Conservation (phyloP, 192 early-diverging fungal species). For the Spizellomyces punctatus region DNA sequence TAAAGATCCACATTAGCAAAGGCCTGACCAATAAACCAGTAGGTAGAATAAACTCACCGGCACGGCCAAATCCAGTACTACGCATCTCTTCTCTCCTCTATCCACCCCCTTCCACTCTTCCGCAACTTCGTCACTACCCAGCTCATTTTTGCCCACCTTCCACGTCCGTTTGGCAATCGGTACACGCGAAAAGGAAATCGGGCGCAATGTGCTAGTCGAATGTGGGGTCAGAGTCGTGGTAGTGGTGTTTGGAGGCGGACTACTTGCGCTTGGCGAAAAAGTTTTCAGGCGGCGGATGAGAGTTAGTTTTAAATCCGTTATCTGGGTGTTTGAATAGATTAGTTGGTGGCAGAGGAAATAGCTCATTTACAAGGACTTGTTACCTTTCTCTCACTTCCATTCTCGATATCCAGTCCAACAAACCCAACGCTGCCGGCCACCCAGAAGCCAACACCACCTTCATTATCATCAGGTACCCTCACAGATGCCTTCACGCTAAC, state of each 20-base stretch:
- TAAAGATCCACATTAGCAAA: constrained; percentile 10
- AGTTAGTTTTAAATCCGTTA: constrained; percentile 32
- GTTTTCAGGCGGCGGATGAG: constrained; percentile 50
- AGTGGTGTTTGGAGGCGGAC: neutral
- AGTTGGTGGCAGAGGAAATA: neutral
- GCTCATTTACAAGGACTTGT: neutral
- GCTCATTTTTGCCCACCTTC: neutral
- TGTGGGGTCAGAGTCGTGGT: neutral
- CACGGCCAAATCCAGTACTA: constrained; percentile 41
- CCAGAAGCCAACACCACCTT: constrained; percentile 26
- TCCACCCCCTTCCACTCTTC: constrained; percentile 43
- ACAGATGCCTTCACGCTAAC: constrained; percentile 32
- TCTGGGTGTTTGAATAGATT: constrained; percentile 13
- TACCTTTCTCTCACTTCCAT: constrained; percentile 39
- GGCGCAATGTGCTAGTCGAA: constrained; percentile 25
- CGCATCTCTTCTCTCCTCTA: constrained; percentile 10
- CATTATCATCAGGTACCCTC: constrained; percentile 13
- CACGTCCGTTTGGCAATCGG: constrained; percentile 32
- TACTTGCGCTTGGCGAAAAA: constrained; percentile 25
- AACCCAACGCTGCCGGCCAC: constrained; percentile 37
- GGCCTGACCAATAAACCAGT: neutral
- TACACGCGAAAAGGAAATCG: constrained; percentile 40
- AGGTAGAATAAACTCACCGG: constrained; percentile 31
- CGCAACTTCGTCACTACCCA: constrained; percentile 5
- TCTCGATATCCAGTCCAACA: constrained; percentile 43